These are phyloP conservation scores for Fusarium dimerum DNA, from an alignment of 2,329 filamentous ascomycete species.

Conservation along the genomic window DNA sequence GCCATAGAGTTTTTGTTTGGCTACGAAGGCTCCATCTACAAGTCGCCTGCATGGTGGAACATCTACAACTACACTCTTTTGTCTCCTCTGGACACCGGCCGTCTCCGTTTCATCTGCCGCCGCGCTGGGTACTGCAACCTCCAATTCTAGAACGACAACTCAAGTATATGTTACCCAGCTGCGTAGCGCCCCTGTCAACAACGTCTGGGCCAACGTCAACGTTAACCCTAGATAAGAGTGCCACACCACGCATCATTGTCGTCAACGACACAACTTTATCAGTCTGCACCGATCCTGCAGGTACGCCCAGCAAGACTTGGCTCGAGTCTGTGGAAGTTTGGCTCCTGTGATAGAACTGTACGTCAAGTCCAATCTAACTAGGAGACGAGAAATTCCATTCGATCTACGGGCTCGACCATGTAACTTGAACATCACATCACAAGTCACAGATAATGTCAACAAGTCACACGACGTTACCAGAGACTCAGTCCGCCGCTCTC, in stretches of 20 bases:
- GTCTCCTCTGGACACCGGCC: not conserved
- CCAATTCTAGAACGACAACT: not conserved
- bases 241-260: not conserved
- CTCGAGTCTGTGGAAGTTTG: not conserved
- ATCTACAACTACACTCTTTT: constrained; percentile 5
- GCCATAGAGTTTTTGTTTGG: constrained; percentile 19
- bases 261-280: not conserved
- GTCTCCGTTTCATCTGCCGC: not conserved
- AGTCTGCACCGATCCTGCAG: not conserved
- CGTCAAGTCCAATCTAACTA: constrained; percentile 1
- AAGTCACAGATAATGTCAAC: constrained; percentile 23
- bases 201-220: not conserved
- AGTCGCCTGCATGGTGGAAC: constrained; percentile 11
- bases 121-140: not conserved
- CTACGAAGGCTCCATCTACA: constrained; percentile 21
- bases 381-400: constrained; percentile 6
- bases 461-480: constrained; percentile 7
- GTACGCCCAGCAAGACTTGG: not conserved
- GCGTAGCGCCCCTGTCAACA: not conserved
- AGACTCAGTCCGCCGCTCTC: constrained; percentile 28
- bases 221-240: not conserved
- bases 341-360: constrained; percentile 13
- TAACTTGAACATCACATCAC: constrained; percentile 18
- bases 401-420: constrained; percentile 18
- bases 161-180: not conserved